Percentiles rank a stretch among this genome's conserved stretches.
Evolutionary conservation across 208 protist genomes (phyloP).

Genomic region (Balamuthia mandrillaris): DNA sequence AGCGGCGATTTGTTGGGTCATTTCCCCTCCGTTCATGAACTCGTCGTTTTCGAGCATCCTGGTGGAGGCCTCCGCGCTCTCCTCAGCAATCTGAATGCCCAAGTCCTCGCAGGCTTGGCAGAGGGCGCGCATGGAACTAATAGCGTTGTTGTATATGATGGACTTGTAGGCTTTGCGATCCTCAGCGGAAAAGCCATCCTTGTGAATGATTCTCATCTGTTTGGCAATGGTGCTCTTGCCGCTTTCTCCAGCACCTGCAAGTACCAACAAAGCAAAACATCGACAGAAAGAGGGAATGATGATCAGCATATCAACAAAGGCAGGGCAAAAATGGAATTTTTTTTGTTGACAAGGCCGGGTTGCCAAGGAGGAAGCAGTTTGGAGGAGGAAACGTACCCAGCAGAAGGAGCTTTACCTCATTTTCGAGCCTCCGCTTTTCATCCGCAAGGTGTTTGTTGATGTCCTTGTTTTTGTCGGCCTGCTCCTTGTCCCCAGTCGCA

Average conservation of each 20-base stretch:
- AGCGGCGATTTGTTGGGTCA: conserved; percentile 36
- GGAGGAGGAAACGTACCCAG: background rate
- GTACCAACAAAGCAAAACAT: background rate
- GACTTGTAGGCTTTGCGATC: background rate
- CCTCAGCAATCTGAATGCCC: background rate
- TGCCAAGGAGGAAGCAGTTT: background rate
- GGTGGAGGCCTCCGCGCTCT: background rate
- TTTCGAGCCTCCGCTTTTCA: background rate
- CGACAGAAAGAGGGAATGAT: background rate
- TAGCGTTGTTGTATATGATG: conserved; percentile 5
- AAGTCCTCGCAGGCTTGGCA: background rate
- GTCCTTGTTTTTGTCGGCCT: background rate
- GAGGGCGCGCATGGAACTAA: background rate
- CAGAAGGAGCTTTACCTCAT: conserved; percentile 20
- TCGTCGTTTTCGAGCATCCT: background rate
- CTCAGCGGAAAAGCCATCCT: background rate
- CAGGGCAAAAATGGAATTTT: background rate
- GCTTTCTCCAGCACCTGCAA: conserved; percentile 57
- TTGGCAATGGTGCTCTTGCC: conserved; percentile 70
- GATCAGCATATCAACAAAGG: too few relatives aligned
- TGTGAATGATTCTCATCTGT: conserved; percentile 74
- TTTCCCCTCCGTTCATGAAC: background rate
- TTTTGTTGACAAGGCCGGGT: background rate
- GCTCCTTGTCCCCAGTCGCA: background rate
- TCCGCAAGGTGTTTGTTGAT: background rate